phyloP scores from a whole-genome alignment of 139 green algal species.

The Nannochloris sp. region DNA sequence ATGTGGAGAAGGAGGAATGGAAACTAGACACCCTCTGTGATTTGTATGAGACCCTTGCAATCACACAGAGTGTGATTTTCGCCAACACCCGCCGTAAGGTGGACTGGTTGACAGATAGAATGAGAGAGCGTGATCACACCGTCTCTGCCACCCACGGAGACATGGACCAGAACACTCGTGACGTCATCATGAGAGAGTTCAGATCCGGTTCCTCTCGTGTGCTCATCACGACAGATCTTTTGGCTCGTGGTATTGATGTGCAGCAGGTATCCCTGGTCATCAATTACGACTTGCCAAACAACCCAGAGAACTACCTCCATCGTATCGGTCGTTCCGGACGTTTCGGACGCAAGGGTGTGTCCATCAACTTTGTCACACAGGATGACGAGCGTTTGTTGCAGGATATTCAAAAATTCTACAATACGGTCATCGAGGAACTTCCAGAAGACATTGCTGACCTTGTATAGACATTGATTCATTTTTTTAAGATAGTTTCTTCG shows the following conservation, averaged over 20 bases:
- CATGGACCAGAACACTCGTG: conserved; percentile 99
- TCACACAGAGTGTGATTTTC: conserved; percentile 99
- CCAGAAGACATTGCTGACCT: conserved; percentile 93
- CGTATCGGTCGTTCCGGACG: conserved; percentile 90
- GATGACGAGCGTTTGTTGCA: conserved; percentile 91
- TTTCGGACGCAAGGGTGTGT: conserved; percentile 96
- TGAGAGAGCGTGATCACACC: conserved; percentile 96
- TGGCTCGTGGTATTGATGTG: conserved; percentile 98
- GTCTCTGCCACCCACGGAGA: conserved; percentile 98
- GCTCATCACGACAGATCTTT: conserved; percentile 99
- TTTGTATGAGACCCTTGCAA: conserved; percentile 98
- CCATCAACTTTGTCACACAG: conserved; percentile 98
- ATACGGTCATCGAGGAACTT: conserved; percentile 97
- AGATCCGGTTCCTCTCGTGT: conserved; percentile 95
- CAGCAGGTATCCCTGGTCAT: conserved; percentile 99
- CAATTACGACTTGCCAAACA: conserved; percentile 98
- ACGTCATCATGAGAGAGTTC: conserved; percentile 99
- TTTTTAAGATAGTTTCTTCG: too few relatives aligned
- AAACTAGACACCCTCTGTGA: conserved; percentile 99
- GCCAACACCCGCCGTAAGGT: conserved; percentile 99
- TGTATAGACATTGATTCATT: conserved; percentile 13
- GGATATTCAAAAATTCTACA: conserved; percentile 99
- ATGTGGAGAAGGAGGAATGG: conserved; percentile 94
- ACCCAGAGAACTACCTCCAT: conserved; percentile 99
- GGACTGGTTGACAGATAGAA: conserved; percentile 99